A percentile compares a stretch with the other conserved stretches of the same genome.
Conservation (phyloP, 345 rosid genomes). For the Populus ilicifolia region DNA sequence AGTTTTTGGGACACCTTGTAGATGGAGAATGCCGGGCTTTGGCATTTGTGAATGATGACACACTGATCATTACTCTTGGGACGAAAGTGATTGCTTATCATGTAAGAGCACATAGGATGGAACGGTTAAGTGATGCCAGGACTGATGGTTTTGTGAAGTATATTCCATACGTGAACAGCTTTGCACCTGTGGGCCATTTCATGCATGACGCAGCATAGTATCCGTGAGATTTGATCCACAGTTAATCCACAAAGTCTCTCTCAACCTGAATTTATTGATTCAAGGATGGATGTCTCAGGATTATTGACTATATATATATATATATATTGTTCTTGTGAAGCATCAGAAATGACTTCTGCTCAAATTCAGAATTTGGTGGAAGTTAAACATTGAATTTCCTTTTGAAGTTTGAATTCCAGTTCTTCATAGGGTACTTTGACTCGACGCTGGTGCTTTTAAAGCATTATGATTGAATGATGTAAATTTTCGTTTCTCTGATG, state of each 20-base stretch:
- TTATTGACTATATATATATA: not conserved
- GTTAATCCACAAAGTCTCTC: not conserved
- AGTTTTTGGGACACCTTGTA: not conserved
- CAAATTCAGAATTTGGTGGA: not conserved
- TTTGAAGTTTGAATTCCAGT: not conserved
- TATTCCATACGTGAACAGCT: constrained; percentile 40
- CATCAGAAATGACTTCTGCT: not conserved
- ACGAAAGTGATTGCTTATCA: constrained; percentile 20
- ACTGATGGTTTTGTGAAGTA: constrained; percentile 9
- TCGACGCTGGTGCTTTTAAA: not conserved
- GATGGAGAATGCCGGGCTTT: constrained; percentile 16
- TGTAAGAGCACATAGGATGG: constrained; percentile 2
- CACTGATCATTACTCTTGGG: constrained; percentile 16
- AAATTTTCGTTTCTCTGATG: no score
- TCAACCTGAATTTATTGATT: not conserved
- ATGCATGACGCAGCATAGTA: not conserved
- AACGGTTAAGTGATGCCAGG: not conserved
- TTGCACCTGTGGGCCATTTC: constrained; percentile 13
- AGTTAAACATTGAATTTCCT: not conserved
- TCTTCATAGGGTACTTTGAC: not conserved
- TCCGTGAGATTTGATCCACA: not conserved
- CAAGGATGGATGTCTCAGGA: not conserved
- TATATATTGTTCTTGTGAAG: not conserved
- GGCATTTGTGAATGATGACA: constrained; percentile 23
- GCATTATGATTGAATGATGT: not conserved